Evolutionary conservation across 1,284 basidiomycete genomes (phyloP), one percentile per base, ranked within the genome.

Genomic region (Cutaneotrichosporon sp.): DNA sequence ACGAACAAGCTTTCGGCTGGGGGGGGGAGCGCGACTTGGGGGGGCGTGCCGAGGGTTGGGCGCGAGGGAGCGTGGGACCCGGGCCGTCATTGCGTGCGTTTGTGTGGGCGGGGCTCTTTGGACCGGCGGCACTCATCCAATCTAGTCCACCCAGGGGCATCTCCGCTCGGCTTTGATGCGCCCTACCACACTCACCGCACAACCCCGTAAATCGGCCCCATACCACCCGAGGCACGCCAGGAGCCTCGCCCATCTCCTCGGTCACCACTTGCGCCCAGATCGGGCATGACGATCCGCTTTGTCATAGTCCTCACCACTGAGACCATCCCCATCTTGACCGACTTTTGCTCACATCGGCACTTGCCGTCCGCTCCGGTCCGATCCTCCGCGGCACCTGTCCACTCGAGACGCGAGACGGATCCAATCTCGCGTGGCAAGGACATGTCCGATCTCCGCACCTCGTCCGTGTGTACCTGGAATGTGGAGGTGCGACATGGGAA

Each of bases 81-180:
- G 38, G 29, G 38, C 38, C 38, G 38, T 42, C 38, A 42, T 42
- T n/a, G n/a, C n/a, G n/a, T n/a, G n/a, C n/a, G n/a, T n/a, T n/a
- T n/a, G n/a, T n/a, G n/a, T n/a, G 29, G 9, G 29, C 5, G 29
- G 29, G 29, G 29, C 5, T 29, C 29, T 4, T n/a, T 29, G 29
- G 29, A 9, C 29, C 29, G 29, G 29, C 29, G 29, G 29, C 29
- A 29, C 29, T 9, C 29, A 29, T 9, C 29, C 29, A 29, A 29
- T 29, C 29, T 11, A 4, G 11, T 6, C 14, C 36, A n/a, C 36
- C 14, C 14, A 29, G n/a, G n/a, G n/a, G 5, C 29, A 29, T 29
- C 29, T 29, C 29, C 29, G 29, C 29, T 29, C 29, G 29, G 29
- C 29, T 9, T 29, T 29, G 29, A n/a, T n/a, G n/a, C n/a, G n/a